phyloP scores from a whole-genome alignment of 805 yeast species.

The Lachancea quebecensis region DNA sequence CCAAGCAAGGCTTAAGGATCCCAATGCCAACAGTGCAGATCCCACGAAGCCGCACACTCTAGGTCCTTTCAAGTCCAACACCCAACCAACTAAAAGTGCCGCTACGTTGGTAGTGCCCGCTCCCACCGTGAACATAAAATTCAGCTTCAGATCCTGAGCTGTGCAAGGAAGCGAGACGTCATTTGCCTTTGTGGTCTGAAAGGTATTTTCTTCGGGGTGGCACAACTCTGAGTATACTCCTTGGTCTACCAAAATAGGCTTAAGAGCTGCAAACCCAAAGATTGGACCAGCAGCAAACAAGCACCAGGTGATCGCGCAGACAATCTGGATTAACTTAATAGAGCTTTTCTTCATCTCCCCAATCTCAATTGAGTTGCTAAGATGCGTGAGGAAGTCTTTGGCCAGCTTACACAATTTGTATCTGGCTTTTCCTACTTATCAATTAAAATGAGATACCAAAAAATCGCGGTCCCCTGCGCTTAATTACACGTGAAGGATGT shows the following conservation, averaged over 20 bases:
- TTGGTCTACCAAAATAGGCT: conserved; percentile 70
- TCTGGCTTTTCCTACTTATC: background rate
- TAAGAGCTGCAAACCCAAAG: conserved; percentile 93
- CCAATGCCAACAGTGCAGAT: conserved; percentile 48
- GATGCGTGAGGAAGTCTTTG: background rate
- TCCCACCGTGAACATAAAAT: conserved; percentile 76
- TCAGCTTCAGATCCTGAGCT: conserved; percentile 76
- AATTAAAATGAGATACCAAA: too few species aligned
- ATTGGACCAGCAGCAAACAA: conserved; percentile 87
- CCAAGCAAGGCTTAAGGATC: conserved; percentile 41
- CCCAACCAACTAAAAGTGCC: conserved; percentile 75
- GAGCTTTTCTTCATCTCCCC: conserved; percentile 3
- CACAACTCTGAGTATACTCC: conserved; percentile 70
- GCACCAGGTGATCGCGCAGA: conserved; percentile 82
- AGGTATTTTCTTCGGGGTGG: conserved; percentile 19
- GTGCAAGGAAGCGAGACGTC: conserved; percentile 40
- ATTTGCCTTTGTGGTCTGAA: background rate
- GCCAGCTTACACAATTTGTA: background rate
- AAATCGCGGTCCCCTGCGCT: too few species aligned
- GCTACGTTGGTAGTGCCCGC: conserved; percentile 81
- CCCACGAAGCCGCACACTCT: conserved; percentile 73
- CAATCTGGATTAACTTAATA: conserved; percentile 40
- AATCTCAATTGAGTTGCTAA: background rate
- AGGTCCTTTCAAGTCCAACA: conserved; percentile 78
- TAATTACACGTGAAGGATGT: too few species aligned